Base-by-base conservation (phyloP, 139 green algal genomes). In the Chlorella sp. region DNA sequence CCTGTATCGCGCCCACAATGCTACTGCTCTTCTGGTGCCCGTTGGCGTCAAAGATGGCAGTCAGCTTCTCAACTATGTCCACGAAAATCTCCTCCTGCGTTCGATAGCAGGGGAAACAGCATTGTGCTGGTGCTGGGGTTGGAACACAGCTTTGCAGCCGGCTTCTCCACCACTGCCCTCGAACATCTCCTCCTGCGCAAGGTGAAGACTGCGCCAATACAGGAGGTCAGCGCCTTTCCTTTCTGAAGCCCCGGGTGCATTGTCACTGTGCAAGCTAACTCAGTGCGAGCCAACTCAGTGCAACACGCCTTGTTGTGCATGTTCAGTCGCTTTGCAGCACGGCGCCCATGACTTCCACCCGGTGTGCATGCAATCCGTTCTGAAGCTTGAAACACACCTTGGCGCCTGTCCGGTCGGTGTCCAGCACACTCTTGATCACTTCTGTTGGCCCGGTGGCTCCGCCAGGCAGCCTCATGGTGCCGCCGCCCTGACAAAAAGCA, bases 21-120 rank as follows among this genome's bases (percentile, higher is more conserved):
- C 98, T 96, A 17, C 91, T 94, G 17, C 89, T 91, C 68, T 95
- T 90, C 46, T 97, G 85, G 84, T 95, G 93, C 32, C 97, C 97
- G 26, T 69, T 87, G 30, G 95, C 86, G 65, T 95, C 97, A 90
- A 99, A 99, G 48, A 95, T 98, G 80, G 94, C 94, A 14, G 88
- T 95, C 60, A 99, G 83, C 30, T 95, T 95, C 92, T 99, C 97
- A 43, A 99, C 95, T 48, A 99, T 93, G 85, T 99, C 97, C 44
- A 99, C 96, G 88, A 99, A 99, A 62, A 99, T 98, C 91, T 99
- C 97, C 69, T 90, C 87, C 70, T 87, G 88, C 64, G 77, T 80
- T 14, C n/a, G 2, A 43, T 5, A 73, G 22, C 65, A 40, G 65
- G 65, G 70, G 64, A 87, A n/a, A n/a, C n/a, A n/a, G n/a, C n/a